A percentile compares a stretch with the other conserved stretches of the same genome.
Evolutionary conservation across 345 rosid genomes (phyloP).

Genomic region (Eutrema japonicum): DNA sequence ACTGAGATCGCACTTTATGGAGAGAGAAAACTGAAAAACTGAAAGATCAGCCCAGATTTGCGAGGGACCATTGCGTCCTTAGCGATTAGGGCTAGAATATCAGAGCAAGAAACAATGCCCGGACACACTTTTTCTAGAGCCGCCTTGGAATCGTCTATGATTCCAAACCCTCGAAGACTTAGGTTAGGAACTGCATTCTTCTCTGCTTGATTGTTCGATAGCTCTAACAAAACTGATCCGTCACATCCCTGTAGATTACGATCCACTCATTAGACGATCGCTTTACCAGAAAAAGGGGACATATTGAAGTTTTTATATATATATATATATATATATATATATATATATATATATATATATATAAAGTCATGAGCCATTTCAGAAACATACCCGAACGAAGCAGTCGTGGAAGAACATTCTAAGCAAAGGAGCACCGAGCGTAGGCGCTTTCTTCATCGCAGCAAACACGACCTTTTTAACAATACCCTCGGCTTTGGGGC

Average conservation of each 20-base stretch:
- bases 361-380: not conserved
- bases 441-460: conserved; percentile 40
- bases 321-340: not conserved
- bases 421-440: conserved; percentile 57
- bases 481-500: conserved; percentile 49
- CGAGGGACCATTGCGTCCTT: conserved; percentile 70
- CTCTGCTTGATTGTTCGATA: conserved; percentile 50
- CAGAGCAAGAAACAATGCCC: conserved; percentile 72
- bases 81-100: conserved; percentile 58
- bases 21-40: no score
- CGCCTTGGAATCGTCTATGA: conserved; percentile 60
- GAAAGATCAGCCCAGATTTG: no score
- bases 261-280: conserved; percentile 11
- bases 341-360: no score
- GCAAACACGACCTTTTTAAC: conserved; percentile 47
- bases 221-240: conserved; percentile 58
- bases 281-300: not conserved
- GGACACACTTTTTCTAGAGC: conserved; percentile 59
- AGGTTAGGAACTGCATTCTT: conserved; percentile 61
- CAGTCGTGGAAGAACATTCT: conserved; percentile 74
- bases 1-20: no score
- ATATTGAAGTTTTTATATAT: no score
- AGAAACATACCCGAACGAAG: conserved; percentile 57
- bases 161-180: conserved; percentile 53
- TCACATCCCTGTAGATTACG: conserved; percentile 64